Conservation (phyloP, 352 stramenopile genomes). For the Hyaloperonospora brassicae region DNA sequence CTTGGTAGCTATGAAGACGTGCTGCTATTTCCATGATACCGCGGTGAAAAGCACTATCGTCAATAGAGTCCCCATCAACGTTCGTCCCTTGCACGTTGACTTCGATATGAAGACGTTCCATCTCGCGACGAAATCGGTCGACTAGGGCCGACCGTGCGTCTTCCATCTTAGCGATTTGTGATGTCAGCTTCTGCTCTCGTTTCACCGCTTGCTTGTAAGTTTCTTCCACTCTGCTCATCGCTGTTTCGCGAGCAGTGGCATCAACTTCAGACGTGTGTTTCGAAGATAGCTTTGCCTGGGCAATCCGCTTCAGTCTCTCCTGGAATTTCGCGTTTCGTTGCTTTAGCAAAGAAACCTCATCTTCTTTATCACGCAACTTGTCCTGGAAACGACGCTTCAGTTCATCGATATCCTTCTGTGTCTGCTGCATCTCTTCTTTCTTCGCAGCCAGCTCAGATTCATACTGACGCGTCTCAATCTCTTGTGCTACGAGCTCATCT, state of each 20-base stretch:
- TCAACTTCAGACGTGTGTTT: slow-evolving; percentile 16
- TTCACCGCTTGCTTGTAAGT: slow-evolving; percentile 24
- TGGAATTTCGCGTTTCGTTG: slow-evolving; percentile 24
- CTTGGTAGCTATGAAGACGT: slow-evolving; percentile 36
- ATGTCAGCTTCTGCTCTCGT: slow-evolving; percentile 26
- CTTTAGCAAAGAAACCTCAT: slow-evolving; percentile 22
- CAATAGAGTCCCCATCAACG: slow-evolving; percentile 5
- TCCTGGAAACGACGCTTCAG: slow-evolving; percentile 20
- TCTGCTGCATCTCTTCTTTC: slow-evolving; percentile 19
- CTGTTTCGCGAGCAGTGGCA: slow-evolving; percentile 10
- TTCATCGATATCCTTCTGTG: slow-evolving; percentile 11
- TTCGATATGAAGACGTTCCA: slow-evolving; percentile 36
- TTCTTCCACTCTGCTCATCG: slow-evolving; percentile 23
- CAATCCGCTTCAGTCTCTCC: slow-evolving; percentile 25
- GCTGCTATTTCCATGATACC: slow-evolving; percentile 30
- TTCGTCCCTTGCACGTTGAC: slow-evolving; percentile 13
- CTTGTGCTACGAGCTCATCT: slow-evolving; percentile 26
- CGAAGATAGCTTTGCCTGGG: slow-evolving; percentile 14
- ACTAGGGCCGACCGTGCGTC: slow-evolving; percentile 31
- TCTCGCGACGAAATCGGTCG: slow-evolving; percentile 32
- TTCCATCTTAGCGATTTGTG: slow-evolving; percentile 33
- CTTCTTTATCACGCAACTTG: slow-evolving; percentile 21
- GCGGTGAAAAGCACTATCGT: slow-evolving; percentile 20
- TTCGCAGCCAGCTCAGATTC: slow-evolving; percentile 29
- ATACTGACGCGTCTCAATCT: slow-evolving; percentile 24